Evolutionary conservation across 78 protist species (phyloP).

Genomic region (Dictyostelium brefeldianum): DNA sequence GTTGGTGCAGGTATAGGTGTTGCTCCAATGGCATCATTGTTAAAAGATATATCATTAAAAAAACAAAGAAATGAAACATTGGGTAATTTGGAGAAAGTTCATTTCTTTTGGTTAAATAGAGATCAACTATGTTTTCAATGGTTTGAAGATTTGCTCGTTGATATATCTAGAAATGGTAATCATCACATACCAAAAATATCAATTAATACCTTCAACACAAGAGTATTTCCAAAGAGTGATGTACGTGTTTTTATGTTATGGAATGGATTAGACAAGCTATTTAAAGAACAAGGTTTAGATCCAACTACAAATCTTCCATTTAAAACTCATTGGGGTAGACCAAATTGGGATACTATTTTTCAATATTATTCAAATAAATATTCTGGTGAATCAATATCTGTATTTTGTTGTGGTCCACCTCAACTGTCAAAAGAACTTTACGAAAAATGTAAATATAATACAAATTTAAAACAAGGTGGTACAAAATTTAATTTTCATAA

Average conservation of each 20-base stretch:
- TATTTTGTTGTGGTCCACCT: conserved; percentile 91
- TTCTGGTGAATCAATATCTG: conserved; percentile 78
- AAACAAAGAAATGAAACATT: not conserved
- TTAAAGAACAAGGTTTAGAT: conserved; percentile 48
- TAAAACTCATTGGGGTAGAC: conserved; percentile 78
- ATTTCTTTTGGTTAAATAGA: conserved; percentile 88
- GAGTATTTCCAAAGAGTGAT: conserved; percentile 83
- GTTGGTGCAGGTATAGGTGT: conserved; percentile 97
- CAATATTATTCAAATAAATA: conserved; percentile 49
- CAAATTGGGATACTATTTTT: conserved; percentile 78
- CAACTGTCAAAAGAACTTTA: conserved; percentile 79
- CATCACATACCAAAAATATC: conserved; percentile 71
- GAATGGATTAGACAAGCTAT: conserved; percentile 2
- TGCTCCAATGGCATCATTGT: conserved; percentile 95
- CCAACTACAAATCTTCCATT: conserved; percentile 78
- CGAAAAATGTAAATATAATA: conserved; percentile 39
- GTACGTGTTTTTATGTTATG: conserved; percentile 82
- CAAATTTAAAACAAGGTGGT: conserved; percentile 34
- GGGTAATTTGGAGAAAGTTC: conserved; percentile 73
- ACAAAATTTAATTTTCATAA: conserved; percentile 79
- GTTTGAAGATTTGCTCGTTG: conserved; percentile 83
- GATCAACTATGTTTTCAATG: conserved; percentile 88
- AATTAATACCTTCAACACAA: conserved; percentile 84
- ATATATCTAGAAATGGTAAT: conserved; percentile 55
- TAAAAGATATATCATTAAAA: conserved; percentile 64